Conservation (phyloP, 2,329 filamentous ascomycete genomes). For the Paecilomyces fulvus region DNA sequence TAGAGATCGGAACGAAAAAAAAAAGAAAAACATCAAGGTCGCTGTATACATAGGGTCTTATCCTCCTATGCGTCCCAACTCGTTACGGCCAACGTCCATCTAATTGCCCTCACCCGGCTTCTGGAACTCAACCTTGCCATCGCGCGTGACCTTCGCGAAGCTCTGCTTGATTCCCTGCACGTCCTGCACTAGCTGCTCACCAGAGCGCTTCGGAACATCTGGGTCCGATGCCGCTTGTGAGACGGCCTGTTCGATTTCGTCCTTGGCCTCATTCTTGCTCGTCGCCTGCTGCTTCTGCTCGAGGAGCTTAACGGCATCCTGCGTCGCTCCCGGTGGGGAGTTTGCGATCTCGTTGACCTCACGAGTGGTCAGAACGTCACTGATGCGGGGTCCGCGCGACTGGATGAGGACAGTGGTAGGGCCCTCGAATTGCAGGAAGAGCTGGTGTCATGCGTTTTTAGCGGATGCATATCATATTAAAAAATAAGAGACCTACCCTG, state of each 20-base stretch:
- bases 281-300: conserved; percentile 7
- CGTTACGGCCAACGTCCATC: conserved; percentile 1
- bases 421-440: conserved; percentile 85
- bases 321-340: conserved; percentile 62
- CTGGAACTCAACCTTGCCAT: conserved; percentile 60
- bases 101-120: conserved; percentile 16
- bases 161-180: conserved; percentile 21
- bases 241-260: conserved; percentile 15
- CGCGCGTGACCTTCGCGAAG: conserved; percentile 49
- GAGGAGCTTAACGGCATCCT: conserved; percentile 44
- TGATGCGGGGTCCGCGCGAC: conserved; percentile 69
- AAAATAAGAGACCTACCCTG: conserved; percentile 43
- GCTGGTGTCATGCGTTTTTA: conserved; percentile 23
- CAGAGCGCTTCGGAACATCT: conserved; percentile 14
- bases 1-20: not conserved
- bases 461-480: not conserved
- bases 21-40: not conserved
- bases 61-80: not conserved
- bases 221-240: conserved; percentile 11
- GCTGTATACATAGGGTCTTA: not conserved
- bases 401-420: conserved; percentile 81
- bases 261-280: conserved; percentile 10
- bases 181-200: conserved; percentile 16
- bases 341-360: conserved; percentile 90
- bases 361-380: conserved; percentile 65